Conservation (phyloP, 2,329 filamentous ascomycete species). For the Pseudogymnoascus sp. region DNA sequence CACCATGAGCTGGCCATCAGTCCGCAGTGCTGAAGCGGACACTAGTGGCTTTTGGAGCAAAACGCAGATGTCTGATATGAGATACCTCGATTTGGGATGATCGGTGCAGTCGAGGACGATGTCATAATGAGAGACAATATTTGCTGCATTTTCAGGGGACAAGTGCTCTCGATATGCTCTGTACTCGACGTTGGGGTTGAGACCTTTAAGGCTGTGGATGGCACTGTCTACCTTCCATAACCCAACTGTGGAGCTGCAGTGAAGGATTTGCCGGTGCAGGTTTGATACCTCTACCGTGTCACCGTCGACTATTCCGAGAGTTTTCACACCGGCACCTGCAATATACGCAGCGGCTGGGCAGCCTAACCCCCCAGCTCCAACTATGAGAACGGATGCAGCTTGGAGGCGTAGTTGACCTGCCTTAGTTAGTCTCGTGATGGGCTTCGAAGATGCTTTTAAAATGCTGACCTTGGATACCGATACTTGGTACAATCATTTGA, state of each 20-base stretch:
- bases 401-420: constrained; percentile 70
- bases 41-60: constrained; percentile 72
- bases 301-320: constrained; percentile 76
- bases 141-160: constrained; percentile 58
- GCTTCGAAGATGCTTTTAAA: not conserved
- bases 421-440: not conserved
- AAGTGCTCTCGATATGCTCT: constrained; percentile 57
- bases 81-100: constrained; percentile 82
- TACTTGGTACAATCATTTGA: constrained; percentile 79
- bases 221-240: constrained; percentile 76
- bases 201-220: constrained; percentile 51
- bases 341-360: constrained; percentile 92
- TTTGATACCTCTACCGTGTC: constrained; percentile 87
- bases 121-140: constrained; percentile 66
- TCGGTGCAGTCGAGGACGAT: constrained; percentile 92
- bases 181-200: constrained; percentile 68
- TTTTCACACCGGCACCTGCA: constrained; percentile 79
- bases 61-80: constrained; percentile 86
- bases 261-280: constrained; percentile 83
- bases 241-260: constrained; percentile 64
- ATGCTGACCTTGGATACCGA: constrained; percentile 63
- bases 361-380: constrained; percentile 84
- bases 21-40: constrained; percentile 81
- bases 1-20: constrained; percentile 83
- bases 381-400: constrained; percentile 63